Base-by-base conservation (phyloP, 768 basidiomycete species). In the Pulveroboletus ravenelii region DNA sequence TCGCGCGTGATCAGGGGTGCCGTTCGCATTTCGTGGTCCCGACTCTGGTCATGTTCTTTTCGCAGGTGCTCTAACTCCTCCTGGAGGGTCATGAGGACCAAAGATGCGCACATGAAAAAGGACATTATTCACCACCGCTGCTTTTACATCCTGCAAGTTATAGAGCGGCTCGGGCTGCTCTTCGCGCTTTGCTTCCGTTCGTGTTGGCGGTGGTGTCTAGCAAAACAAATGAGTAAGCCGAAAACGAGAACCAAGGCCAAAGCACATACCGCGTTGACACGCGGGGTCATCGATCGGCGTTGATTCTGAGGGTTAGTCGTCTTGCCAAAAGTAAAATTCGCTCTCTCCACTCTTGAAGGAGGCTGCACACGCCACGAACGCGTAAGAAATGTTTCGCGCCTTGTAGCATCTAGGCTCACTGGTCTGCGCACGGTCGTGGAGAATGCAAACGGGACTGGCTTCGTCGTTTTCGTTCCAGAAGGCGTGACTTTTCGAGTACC, bases 1-100 rank as follows among this genome's bases (percentile, higher is more conserved):
- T 74, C 75, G 13, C 74, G 68, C 3, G 74, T 77, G 34, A 80
- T 62, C 15, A 80, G 47, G 0, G 79, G 80, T 3, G 80, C 75
- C 1, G 78, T 79, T 10, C 52, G 55, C 27, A 66, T 34, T 48
- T 64, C 62, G n/a, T 65, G 65, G 25, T 62, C 62, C 30, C 46
- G 63, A 38, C 54, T 64, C 14, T 2, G 5, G 6, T 51, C 42
- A 12, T 12, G 29, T 32, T 45, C 27, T 17, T 35, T 56, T n/a
- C 41, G 34, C 8, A 48, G 30, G 18, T 56, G 55, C 20, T 56
- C 54, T 10, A 51, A 23, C 41, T 56, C 48, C 15, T 44, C 48
- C 54, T 56, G 10, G 14, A 17, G 5, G 1, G 3, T n/a, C 5
- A 7, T 41, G 30, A 48, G 20, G 5, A 40, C 48, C 15, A 37